Evolutionary conservation across 768 basidiomycete species (phyloP).

Genomic region (Termitomyces heimii): DNA sequence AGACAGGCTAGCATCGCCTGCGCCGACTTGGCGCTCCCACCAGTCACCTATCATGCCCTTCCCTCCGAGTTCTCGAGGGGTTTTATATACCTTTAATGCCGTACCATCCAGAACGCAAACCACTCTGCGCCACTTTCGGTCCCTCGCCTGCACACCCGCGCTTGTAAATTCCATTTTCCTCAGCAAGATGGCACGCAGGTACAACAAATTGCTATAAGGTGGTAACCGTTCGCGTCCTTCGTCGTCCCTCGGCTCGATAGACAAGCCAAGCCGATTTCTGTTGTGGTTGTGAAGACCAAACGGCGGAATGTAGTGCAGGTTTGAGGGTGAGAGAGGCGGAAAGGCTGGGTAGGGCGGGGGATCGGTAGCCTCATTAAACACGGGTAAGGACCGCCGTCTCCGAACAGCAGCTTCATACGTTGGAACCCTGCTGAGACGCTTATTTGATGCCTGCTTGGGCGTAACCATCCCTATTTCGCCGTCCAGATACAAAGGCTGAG

Average conservation of each 20-base stretch:
- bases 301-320: constrained; percentile 5
- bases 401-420: constrained; percentile 29
- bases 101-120: constrained; percentile 92
- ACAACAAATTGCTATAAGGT: constrained; percentile 72
- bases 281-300: not conserved
- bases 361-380: constrained; percentile 46
- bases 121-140: constrained; percentile 88
- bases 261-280: not conserved
- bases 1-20: constrained; percentile 46
- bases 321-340: constrained; percentile 5
- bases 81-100: constrained; percentile 69
- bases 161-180: constrained; percentile 90
- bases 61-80: constrained; percentile 31
- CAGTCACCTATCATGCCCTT: constrained; percentile 58
- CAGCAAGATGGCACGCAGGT: constrained; percentile 75
- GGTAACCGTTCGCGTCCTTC: constrained; percentile 84
- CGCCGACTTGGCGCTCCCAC: constrained; percentile 77
- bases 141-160: constrained; percentile 83
- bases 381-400: constrained; percentile 68
- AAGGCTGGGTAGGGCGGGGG: constrained; percentile 66
- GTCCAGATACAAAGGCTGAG: not conserved
- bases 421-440: constrained; percentile 26
- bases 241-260: constrained; percentile 57
- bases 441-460: constrained; percentile 10
- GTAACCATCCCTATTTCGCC: not conserved